Base-by-base conservation (phyloP, 2,329 filamentous ascomycete genomes). In the Beauveria rudraprayagi region DNA sequence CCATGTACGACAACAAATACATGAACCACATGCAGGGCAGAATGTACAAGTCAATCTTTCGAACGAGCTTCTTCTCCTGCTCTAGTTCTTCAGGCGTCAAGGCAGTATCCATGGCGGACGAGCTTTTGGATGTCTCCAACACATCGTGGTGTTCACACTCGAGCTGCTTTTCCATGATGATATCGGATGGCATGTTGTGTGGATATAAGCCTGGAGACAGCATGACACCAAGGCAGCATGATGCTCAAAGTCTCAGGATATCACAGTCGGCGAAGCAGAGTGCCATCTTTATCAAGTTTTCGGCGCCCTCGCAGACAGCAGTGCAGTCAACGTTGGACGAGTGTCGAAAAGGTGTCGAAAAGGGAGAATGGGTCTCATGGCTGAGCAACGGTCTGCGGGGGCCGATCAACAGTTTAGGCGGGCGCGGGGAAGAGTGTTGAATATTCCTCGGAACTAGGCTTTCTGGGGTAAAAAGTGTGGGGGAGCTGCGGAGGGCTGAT, bases 21-120 rank as follows among this genome's bases (percentile, higher is more conserved):
- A 84, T 76, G 67, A 76, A 5, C 72, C 86, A 75, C 87, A 89
- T 58, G 81, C 71, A 72, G 2, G 78, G 78, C 2, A 70, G 55
- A 14, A 70, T 58, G 48, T 65, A 69, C 44, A 78, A 67, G 9
- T 76, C 69, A 65, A 79, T 70, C 63, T 70, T 69, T n/a, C 68
- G 66, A 41, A 62, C 56, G 28, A 62, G 61, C 46, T 47, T 52
- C 55, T 58, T 52, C 47, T 62, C 60, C 7, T 3, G 51, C 37
- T 54, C 51, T 8, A 54, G 22, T 10, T 54, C 51, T 9, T 56
- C 54, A 8, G 51, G 22, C 5, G 51, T 54, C 14, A 54, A 24
- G 7, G 51, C 11, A n/a, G 11, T 17, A 41, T 41, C 51, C 37
- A 43, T 28, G 34, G 28, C 34, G 7, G 51, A 26, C 6, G 34